These are phyloP conservation scores for Tetrapisispora namnaoensis DNA, from an alignment of 805 yeast species.

Conservation along the genomic window DNA sequence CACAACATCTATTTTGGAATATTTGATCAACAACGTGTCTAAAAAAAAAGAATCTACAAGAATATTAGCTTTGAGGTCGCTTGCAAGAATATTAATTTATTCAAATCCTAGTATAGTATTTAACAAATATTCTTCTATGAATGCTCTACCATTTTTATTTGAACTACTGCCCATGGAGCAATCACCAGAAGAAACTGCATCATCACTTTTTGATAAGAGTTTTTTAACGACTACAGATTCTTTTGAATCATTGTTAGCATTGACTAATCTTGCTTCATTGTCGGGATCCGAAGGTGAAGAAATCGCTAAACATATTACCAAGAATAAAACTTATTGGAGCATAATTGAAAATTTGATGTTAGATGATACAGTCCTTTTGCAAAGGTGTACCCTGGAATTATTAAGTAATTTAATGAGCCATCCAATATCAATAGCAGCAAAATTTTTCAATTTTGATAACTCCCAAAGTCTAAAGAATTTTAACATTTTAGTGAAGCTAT, in stretches of 20 bases:
- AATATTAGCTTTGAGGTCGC: constrained; percentile 33
- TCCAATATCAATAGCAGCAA: constrained; percentile 33
- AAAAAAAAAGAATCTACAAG: constrained; percentile 16
- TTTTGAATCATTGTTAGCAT: constrained; percentile 50
- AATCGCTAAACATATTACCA: constrained; percentile 21
- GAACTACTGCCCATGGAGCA: constrained; percentile 27
- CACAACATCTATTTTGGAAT: constrained; percentile 32
- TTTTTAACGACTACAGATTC: constrained; percentile 27
- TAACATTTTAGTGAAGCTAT: constrained; percentile 33
- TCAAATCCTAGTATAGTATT: constrained; percentile 39
- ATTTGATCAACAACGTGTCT: constrained; percentile 16
- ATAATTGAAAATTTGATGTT: constrained; percentile 37
- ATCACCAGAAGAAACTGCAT: background rate
- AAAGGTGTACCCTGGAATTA: constrained; percentile 53
- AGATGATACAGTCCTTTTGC: constrained; percentile 40
- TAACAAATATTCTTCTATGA: constrained; percentile 33
- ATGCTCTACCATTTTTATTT: constrained; percentile 38
- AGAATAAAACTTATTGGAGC: constrained; percentile 35
- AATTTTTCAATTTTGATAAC: constrained; percentile 47
- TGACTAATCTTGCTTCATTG: constrained; percentile 55
- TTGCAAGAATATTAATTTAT: constrained; percentile 36
- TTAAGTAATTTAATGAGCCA: constrained; percentile 47
- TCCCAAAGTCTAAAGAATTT: constrained; percentile 33
- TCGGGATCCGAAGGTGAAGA: constrained; percentile 33
- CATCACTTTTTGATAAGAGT: constrained; percentile 10